Percentiles rank a stretch among this genome's conserved stretches.
These are phyloP conservation scores for Coemansia reversa DNA, from an alignment of 192 early-diverging fungal genomes.

Conservation along the genomic window DNA sequence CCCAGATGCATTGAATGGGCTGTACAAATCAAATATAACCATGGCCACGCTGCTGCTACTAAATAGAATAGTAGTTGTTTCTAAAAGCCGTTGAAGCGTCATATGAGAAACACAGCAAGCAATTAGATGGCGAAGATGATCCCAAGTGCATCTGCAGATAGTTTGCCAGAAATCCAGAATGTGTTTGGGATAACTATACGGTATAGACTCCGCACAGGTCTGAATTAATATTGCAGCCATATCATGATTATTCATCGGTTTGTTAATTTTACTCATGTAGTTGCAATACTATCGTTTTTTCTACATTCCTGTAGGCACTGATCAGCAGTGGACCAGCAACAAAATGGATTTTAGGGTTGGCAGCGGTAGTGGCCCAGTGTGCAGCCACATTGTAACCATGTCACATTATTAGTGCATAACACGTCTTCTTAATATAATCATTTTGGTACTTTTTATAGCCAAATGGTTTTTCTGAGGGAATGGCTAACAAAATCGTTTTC, in stretches of 20 bases:
- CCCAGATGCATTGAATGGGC: conserved; percentile 34
- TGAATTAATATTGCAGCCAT: conserved; percentile 6
- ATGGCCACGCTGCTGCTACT: conserved; percentile 58
- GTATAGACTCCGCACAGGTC: conserved; percentile 9
- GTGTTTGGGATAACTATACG: conserved; percentile 3
- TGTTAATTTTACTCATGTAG: conserved; percentile 11
- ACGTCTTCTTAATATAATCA: too few relatives aligned
- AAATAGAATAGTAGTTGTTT: conserved; percentile 69
- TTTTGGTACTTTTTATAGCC: too few relatives aligned
- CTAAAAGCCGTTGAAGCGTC: conserved; percentile 67
- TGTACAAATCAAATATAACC: conserved; percentile 61
- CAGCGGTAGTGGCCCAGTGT: too few relatives aligned
- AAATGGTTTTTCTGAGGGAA: too few relatives aligned
- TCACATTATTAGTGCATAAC: too few relatives aligned
- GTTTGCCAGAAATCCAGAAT: conserved; percentile 23
- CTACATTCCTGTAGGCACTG: not conserved
- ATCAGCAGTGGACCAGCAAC: too few relatives aligned
- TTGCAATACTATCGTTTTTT: conserved; percentile 17
- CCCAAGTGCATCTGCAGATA: conserved; percentile 29
- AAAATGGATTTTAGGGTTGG: too few relatives aligned
- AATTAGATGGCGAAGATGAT: conserved; percentile 51
- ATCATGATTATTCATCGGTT: not conserved
- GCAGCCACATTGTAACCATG: too few relatives aligned
- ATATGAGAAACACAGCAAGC: conserved; percentile 58
- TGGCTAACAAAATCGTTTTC: too few relatives aligned